A percentile compares a stretch with the other conserved stretches of the same genome.
These are phyloP conservation scores for Erythrobasidium hasegawianum DNA, from an alignment of 1,284 basidiomycete species.

Conservation along the genomic window DNA sequence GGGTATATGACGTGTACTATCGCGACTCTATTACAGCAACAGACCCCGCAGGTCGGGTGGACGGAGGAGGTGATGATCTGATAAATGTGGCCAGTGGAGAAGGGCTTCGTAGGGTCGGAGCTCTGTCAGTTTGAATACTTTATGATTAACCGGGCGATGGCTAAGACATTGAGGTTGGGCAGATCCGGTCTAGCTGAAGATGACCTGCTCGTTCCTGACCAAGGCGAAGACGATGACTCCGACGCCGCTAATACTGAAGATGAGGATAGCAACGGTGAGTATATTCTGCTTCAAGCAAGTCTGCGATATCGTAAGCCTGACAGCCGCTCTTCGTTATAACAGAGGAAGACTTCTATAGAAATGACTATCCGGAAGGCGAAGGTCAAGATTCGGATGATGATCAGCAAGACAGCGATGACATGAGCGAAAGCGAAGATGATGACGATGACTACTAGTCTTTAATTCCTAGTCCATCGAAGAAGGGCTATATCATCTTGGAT, in stretches of 20 bases:
- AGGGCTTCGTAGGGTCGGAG: conserved; percentile 40
- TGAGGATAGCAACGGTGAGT: conserved; percentile 42
- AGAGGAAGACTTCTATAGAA: conserved; percentile 45
- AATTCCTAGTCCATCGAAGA: no score
- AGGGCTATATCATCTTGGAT: no score
- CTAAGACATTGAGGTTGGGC: no score
- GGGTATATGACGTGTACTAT: conserved; percentile 44
- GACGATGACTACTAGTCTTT: conserved; percentile 12
- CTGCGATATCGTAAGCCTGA: no score
- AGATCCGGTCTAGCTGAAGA: conserved; percentile 8
- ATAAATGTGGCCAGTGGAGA: conserved; percentile 6
- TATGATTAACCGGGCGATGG: no score
- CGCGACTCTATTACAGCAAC: conserved; percentile 31
- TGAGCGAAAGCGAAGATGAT: background rate
- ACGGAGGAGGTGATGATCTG: background rate
- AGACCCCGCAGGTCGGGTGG: background rate
- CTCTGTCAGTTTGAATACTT: no score
- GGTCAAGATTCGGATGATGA: conserved; percentile 25
- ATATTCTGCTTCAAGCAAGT: no score
- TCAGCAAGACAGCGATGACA: background rate
- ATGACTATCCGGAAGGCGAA: conserved; percentile 43
- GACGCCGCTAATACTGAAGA: conserved; percentile 39
- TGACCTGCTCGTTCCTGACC: conserved; percentile 26
- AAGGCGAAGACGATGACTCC: conserved; percentile 29
- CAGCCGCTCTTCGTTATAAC: no score